Percentiles rank a stretch among this genome's conserved stretches.
These are phyloP conservation scores for Apiospora marii DNA, from an alignment of 2,329 filamentous ascomycete genomes.

Conservation along the genomic window DNA sequence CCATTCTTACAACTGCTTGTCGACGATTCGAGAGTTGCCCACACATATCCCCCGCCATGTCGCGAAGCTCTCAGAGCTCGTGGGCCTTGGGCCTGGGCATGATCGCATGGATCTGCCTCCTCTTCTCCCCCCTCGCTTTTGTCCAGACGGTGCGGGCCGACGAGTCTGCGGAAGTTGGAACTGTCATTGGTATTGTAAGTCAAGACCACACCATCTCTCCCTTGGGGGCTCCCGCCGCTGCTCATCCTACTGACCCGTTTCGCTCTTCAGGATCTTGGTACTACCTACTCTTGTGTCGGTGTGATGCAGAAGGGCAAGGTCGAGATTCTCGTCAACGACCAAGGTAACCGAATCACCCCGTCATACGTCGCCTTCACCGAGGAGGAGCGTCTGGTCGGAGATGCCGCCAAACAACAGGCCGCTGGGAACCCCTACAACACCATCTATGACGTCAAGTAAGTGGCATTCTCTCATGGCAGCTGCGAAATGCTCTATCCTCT, in stretches of 20 bases:
- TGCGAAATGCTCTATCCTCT: slow-evolving; percentile 32
- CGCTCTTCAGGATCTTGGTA: slow-evolving; percentile 74
- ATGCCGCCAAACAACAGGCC: slow-evolving; percentile 96
- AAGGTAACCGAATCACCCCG: slow-evolving; percentile 95
- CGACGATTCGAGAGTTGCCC: background rate
- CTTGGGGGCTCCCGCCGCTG: background rate
- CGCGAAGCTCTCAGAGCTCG: slow-evolving; percentile 69
- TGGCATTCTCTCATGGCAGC: slow-evolving; percentile 30
- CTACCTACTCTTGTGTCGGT: slow-evolving; percentile 89
- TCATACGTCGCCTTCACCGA: slow-evolving; percentile 97
- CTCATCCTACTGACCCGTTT: background rate
- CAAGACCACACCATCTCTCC: background rate
- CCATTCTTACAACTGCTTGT: background rate
- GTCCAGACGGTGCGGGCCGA: slow-evolving; percentile 74
- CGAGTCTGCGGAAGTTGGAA: slow-evolving; percentile 81
- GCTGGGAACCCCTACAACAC: slow-evolving; percentile 79
- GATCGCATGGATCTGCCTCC: slow-evolving; percentile 88
- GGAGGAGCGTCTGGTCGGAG: slow-evolving; percentile 95
- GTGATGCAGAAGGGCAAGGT: slow-evolving; percentile 96
- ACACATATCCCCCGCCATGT: slow-evolving; percentile 47
- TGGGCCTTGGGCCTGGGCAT: slow-evolving; percentile 85
- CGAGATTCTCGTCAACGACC: slow-evolving; percentile 95
- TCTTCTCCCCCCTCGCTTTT: slow-evolving; percentile 88
- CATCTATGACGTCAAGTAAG: slow-evolving; percentile 85
- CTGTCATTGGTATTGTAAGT: slow-evolving; percentile 88